A percentile compares a stretch with the other conserved stretches of the same genome.
Evolutionary conservation across 2,329 filamentous ascomycete genomes (phyloP).

Genomic region (Cyanodermella asteris): DNA sequence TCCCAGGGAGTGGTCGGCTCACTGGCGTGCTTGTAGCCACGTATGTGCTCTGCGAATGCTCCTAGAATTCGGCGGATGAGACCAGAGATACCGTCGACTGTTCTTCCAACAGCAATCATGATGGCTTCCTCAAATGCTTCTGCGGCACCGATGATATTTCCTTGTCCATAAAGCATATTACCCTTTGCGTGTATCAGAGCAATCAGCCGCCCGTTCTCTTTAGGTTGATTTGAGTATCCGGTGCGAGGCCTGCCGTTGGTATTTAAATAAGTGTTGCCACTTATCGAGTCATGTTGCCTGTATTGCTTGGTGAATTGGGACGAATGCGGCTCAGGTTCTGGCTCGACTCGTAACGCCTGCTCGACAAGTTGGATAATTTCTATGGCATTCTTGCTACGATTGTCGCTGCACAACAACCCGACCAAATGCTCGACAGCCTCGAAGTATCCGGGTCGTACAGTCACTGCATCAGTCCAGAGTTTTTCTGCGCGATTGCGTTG

Average conservation of each 20-base stretch:
- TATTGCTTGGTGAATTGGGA: too few species aligned
- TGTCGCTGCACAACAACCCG: constrained; percentile 59
- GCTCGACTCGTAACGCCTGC: constrained; percentile 37
- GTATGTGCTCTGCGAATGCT: constrained; percentile 35
- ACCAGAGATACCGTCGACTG: constrained; percentile 47
- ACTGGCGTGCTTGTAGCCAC: constrained; percentile 13
- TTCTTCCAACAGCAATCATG: constrained; percentile 58
- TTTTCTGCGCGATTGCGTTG: constrained; percentile 65
- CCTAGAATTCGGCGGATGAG: constrained; percentile 59
- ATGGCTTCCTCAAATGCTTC: constrained; percentile 89
- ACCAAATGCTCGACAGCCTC: constrained; percentile 92
- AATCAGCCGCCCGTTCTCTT: constrained; percentile 79
- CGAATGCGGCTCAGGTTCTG: too few species aligned
- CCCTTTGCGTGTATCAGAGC: constrained; percentile 92
- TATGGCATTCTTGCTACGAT: constrained; percentile 66
- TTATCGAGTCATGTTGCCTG: too few species aligned
- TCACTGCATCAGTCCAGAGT: constrained; percentile 70
- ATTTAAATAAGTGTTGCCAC: too few species aligned
- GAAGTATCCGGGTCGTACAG: constrained; percentile 65
- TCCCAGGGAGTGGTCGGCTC: too few species aligned
- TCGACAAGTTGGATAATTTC: constrained; percentile 75
- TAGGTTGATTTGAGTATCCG: constrained; percentile 64
- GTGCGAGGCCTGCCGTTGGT: too few species aligned
- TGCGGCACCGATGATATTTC: constrained; percentile 60
- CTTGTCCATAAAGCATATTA: constrained; percentile 88